Evolutionary conservation across 768 basidiomycete species (phyloP).

Genomic region (Mrakia frigida): DNA sequence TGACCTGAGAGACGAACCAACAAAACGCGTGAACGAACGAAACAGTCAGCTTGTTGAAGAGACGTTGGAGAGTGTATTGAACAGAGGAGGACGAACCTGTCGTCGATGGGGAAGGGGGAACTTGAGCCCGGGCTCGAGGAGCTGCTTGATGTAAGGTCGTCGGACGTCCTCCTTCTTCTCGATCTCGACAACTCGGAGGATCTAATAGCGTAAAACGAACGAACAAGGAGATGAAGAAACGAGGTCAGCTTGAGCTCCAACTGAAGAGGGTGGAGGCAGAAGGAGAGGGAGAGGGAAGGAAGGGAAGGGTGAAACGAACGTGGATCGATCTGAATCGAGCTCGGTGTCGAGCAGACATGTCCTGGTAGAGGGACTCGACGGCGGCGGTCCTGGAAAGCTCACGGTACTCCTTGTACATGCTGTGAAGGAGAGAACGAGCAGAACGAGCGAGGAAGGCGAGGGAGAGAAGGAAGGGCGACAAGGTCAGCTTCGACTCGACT

Average conservation of each 20-base stretch:
- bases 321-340: conserved; percentile 99
- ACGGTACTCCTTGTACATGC: conserved; percentile 95
- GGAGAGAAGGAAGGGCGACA: background rate
- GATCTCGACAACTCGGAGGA: conserved; percentile 95
- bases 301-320: conserved; percentile 46
- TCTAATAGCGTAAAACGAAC: conserved; percentile 49
- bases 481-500: too few relatives aligned
- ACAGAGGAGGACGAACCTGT: background rate
- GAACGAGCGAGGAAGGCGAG: background rate
- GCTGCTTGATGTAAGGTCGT: conserved; percentile 66
- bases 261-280: background rate
- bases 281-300: background rate
- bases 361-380: conserved; percentile 95
- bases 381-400: conserved; percentile 91
- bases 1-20: background rate
- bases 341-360: conserved; percentile 98
- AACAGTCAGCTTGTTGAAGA: background rate
- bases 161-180: conserved; percentile 85
- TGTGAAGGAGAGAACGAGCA: background rate
- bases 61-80: background rate
- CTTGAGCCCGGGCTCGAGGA: conserved; percentile 79
- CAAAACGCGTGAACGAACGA: background rate
- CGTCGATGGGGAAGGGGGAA: conserved; percentile 87
- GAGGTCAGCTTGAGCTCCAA: background rate
- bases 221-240: background rate